Evolutionary conservation across 345 rosid species (phyloP), one percentile per base, ranked within the genome.

Genomic region (Citrus glauca): DNA sequence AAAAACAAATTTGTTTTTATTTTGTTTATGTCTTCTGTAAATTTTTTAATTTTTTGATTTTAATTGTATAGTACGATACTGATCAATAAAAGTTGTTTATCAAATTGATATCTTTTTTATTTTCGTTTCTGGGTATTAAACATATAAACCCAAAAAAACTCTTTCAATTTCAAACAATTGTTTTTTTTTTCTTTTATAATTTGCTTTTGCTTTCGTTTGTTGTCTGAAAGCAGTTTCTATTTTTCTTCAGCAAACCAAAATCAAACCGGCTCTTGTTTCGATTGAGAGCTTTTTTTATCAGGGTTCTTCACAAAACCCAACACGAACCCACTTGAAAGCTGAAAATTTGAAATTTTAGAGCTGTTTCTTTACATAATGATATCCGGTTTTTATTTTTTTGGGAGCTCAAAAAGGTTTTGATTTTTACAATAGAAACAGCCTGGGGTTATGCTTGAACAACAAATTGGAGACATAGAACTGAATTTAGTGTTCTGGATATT

Each of bases 381-480:
- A 45, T 69, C 71, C 78, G 66, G 28, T 70, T 73, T 37, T 4
- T 13, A 3, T 11, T 13, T 74, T 55, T 10, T 6, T 33, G 35
- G 10, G 25, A 33, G n/a, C 72, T 32, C 9, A 32, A 11, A 27
- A n/a, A 72, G 50, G 71, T 65, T 35, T 14, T 20, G 1, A 2
- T 75, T 75, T 28, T 45, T 11, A 30, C 25, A 64, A 67, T 71
- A 71, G 80, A 78, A 73, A 62, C 86, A 74, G 84, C 79, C 81
- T 82, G 59, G 81, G 77, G 80, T 87, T 87, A 84, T 88, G 90
- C 77, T 87, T 27, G 68, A 61, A 78, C 78, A 73, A 56, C 84
- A 78, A 84, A 80, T 83, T 71, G 87, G 87, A 73, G 87, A 80
- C 66, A 74, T 74, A 70, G 80, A 22, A 64, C 32, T 76, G 77